A percentile compares a stretch with the other conserved stretches of the same genome.
Conservation (phyloP, 352 stramenopile genomes). For the Aphanomyces cochlioides region DNA sequence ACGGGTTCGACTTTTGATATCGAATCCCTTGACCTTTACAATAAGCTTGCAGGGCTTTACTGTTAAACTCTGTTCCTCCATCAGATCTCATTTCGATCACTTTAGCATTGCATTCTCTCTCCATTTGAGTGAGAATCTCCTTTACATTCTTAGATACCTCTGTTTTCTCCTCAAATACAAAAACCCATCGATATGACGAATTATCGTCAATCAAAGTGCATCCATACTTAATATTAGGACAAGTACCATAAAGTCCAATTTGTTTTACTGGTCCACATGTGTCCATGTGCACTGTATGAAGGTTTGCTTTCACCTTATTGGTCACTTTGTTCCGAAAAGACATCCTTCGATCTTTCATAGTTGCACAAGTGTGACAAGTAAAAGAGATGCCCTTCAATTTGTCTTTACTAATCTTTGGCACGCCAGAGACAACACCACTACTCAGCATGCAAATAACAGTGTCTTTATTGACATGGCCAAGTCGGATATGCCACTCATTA, state of each 20-base stretch:
- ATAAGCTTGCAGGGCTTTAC: no score
- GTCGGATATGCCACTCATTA: background rate
- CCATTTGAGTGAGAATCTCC: background rate
- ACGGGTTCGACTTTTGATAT: no score
- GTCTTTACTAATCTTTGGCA: no score
- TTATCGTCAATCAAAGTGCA: background rate
- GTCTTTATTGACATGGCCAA: background rate
- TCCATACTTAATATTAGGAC: background rate
- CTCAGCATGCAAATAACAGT: background rate
- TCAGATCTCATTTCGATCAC: no score
- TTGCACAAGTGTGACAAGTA: background rate
- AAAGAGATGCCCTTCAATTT: background rate
- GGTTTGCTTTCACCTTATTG: background rate
- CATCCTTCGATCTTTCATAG: constrained; percentile 1
- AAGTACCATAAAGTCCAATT: background rate
- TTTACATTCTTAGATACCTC: no score
- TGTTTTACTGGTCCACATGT: constrained; percentile 7
- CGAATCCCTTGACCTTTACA: no score
- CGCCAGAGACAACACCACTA: no score
- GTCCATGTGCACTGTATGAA: constrained; percentile 3
- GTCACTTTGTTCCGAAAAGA: background rate
- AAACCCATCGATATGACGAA: background rate
- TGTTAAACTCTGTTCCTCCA: no score
- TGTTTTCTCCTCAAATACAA: no score
- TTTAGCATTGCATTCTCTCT: background rate